Percentiles rank a stretch among this genome's conserved stretches.
Evolutionary conservation across 345 rosid genomes (phyloP).

Genomic region (Brassica nigra): DNA sequence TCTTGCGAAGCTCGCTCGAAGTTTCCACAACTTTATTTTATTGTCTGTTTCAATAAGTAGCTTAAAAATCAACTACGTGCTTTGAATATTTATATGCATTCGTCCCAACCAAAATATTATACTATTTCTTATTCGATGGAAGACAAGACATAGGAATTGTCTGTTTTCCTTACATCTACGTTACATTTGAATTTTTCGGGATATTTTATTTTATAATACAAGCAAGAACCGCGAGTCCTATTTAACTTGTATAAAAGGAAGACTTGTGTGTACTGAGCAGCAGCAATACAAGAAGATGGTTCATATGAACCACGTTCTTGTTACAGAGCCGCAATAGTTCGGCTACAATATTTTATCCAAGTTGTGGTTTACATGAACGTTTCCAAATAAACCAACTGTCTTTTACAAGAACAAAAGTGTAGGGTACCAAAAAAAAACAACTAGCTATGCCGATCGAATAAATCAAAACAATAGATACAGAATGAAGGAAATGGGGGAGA

Average conservation of each 20-base stretch:
- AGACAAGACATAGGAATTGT: neutral
- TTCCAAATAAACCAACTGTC: too few species aligned
- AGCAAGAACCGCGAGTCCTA: neutral
- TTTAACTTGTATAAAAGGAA: neutral
- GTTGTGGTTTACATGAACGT: neutral
- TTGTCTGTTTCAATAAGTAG: neutral
- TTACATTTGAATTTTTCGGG: neutral
- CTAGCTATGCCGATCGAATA: too few species aligned
- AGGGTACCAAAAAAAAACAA: too few species aligned
- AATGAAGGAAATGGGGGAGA: too few species aligned
- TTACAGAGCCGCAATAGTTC: neutral
- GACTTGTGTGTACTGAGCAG: neutral
- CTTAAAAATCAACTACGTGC: neutral
- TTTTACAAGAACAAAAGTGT: too few species aligned
- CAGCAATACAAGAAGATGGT: neutral
- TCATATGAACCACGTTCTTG: neutral
- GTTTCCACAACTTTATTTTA: neutral
- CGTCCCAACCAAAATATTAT: neutral
- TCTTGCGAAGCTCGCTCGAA: slow-evolving; percentile 21
- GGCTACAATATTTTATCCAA: neutral
- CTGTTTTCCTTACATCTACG: neutral
- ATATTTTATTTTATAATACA: too few species aligned
- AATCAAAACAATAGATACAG: too few species aligned
- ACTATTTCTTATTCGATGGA: neutral
- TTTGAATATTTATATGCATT: slow-evolving; percentile 4